Conservation (phyloP, 2,329 filamentous ascomycete species). For the Nectriaceae sp. region DNA sequence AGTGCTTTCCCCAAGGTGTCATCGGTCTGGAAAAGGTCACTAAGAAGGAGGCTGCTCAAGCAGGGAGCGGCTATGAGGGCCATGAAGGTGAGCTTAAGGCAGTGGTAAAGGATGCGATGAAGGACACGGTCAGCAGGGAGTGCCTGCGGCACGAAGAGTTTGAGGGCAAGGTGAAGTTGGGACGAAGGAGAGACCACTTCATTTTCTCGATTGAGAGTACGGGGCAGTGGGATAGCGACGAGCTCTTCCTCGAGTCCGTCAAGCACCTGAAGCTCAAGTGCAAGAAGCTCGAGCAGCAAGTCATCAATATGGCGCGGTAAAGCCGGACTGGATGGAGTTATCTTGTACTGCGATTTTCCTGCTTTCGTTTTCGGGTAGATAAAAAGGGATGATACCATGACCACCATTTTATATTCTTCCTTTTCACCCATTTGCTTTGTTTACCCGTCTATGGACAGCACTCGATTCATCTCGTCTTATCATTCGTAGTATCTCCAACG, state of each 20-base stretch:
- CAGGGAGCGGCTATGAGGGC: constrained; percentile 68
- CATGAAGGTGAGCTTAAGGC: constrained; percentile 82
- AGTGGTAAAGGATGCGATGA: constrained; percentile 84
- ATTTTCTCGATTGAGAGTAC: constrained; percentile 96
- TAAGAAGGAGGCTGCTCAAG: constrained; percentile 59
- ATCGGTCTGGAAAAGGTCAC: constrained; percentile 78
- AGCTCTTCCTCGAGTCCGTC: constrained; percentile 88
- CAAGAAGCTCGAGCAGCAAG: constrained; percentile 68
- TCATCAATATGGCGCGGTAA: constrained; percentile 64
- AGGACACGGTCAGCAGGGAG: constrained; percentile 93
- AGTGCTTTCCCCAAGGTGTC: constrained; percentile 88
- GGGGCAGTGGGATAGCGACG: constrained; percentile 92
- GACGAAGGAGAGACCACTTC: constrained; percentile 89
- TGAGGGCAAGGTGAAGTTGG: constrained; percentile 91
- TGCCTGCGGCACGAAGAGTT: constrained; percentile 91
- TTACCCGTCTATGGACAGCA: constrained; percentile 34
- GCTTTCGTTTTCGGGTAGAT: constrained; percentile 29
- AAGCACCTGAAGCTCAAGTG: constrained; percentile 86
- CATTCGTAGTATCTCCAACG: constrained; percentile 25
- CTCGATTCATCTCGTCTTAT: constrained; percentile 8
- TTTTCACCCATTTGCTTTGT: constrained; percentile 21
- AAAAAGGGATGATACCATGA: constrained; percentile 38
- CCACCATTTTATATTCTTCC: constrained; percentile 20
- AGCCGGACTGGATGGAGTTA: constrained; percentile 8
- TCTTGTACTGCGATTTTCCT: constrained; percentile 25